Conservation (phyloP, 257 asterid species). For the Scutellaria baicalensis region DNA sequence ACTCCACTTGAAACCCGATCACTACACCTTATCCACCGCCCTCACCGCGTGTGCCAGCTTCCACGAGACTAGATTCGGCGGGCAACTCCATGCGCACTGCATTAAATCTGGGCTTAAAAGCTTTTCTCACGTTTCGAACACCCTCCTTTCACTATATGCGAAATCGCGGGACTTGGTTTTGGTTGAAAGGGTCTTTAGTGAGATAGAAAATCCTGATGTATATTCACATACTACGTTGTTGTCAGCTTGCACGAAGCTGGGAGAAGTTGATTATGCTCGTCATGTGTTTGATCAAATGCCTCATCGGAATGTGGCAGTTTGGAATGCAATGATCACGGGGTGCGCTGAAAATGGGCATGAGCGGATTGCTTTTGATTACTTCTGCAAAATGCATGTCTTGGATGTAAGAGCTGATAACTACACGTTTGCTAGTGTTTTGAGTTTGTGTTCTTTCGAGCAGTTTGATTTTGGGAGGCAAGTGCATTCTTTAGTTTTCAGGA, state of each 20-base stretch:
- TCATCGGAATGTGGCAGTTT: constrained; percentile 43
- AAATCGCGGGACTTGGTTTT: constrained; percentile 49
- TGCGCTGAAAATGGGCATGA: constrained; percentile 45
- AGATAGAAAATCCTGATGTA: constrained; percentile 55
- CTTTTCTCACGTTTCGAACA: constrained; percentile 53
- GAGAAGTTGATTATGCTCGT: constrained; percentile 54
- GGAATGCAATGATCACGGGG: constrained; percentile 91
- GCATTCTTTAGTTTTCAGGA: constrained; percentile 60
- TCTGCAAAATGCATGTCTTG: constrained; percentile 43
- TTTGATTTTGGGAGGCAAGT: constrained; percentile 59
- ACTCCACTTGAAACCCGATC: constrained; percentile 53
- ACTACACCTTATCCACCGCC: constrained; percentile 68
- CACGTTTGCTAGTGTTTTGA: constrained; percentile 67
- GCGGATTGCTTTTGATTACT: constrained; percentile 40
- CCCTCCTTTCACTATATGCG: constrained; percentile 61
- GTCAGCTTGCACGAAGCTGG: constrained; percentile 66
- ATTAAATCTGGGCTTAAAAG: constrained; percentile 40
- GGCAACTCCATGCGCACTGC: constrained; percentile 60
- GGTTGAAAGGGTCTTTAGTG: constrained; percentile 46
- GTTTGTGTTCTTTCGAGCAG: constrained; percentile 42
- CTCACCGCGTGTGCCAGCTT: constrained; percentile 55
- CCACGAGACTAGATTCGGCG: constrained; percentile 31
- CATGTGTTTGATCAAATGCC: constrained; percentile 59
- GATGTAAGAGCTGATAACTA: constrained; percentile 64
- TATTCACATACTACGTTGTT: constrained; percentile 69